phyloP scores from a whole-genome alignment of 129 eudicot species.

The sunflower (Helianthus annuus) region DNA sequence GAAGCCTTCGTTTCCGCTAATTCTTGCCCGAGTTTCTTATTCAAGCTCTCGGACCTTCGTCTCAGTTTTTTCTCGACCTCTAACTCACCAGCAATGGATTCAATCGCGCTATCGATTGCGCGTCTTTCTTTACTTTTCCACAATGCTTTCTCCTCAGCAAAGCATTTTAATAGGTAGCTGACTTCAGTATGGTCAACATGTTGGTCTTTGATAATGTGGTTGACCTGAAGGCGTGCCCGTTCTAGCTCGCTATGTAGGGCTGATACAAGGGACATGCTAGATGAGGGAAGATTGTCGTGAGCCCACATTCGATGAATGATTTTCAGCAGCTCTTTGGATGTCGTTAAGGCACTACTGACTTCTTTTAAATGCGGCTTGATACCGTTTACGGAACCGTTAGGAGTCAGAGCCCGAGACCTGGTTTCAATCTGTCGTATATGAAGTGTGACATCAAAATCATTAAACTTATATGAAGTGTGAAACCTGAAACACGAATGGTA shows the following conservation, averaged over 20 bases:
- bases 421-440: conserved; percentile 63
- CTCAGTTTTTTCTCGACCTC: conserved; percentile 79
- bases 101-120: conserved; percentile 66
- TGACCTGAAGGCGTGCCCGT: conserved; percentile 90
- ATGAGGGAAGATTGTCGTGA: conserved; percentile 71
- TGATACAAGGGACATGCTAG: conserved; percentile 82
- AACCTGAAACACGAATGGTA: not conserved
- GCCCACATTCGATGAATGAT: conserved; percentile 91
- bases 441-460: not conserved
- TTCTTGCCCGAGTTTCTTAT: conserved; percentile 81
- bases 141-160: conserved; percentile 81
- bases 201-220: conserved; percentile 78
- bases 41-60: conserved; percentile 71
- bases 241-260: conserved; percentile 97
- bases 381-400: conserved; percentile 46
- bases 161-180: conserved; percentile 62
- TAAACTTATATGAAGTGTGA: not conserved
- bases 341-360: conserved; percentile 73
- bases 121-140: conserved; percentile 74
- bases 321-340: conserved; percentile 87
- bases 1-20: conserved; percentile 67
- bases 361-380: conserved; percentile 69
- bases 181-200: conserved; percentile 67
- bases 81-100: conserved; percentile 73
- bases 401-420: conserved; percentile 67